Base-by-base conservation (phyloP, 148 eudicot species). In the Rhododendron griersonianum region DNA sequence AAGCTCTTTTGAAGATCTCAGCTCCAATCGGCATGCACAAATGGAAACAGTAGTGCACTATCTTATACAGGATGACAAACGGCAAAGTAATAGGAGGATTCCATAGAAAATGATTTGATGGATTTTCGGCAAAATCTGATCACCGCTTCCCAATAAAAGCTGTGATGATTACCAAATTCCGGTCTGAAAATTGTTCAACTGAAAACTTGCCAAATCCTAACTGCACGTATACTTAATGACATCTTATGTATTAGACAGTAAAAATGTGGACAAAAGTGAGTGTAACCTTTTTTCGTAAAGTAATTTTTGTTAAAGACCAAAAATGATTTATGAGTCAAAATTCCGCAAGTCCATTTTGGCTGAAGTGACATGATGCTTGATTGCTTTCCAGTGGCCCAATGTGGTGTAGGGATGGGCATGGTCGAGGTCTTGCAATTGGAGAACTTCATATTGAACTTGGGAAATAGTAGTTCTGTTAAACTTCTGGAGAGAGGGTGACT, bases 1-100 rank as follows among this genome's bases (percentile, higher is more conserved):
- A 87, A 18, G 99, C 98, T 80, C 90, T 95, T 88, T 92, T 94
- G 71, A 95, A 90, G 84, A 96, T 96, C 84, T 96, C 98, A 11
- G 99, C 99, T 92, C 99, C 99, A 79, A 96, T 87, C 99, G 95
- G 92, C 78, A 87, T 76, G 23, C 67, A 84, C 82, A 44, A 50
- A 30, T 59, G 33, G 15, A 81, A 16, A 30, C 25, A 39, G 21
- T 53, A 39, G 21, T 53, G 35, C 25, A 80, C 11, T 30, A 16
- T 30, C 30, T 28, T 81, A 81, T 16, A 55, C 18, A 30, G 67
- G 25, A 81, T 30, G 30, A 33, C 44, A 53, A 81, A 81, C 0
- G 37, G 5, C 10, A 23, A 16, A 59, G 33, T 81, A 18, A 59
- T 81, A 51, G 0, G 41, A 28, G 48, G n/a, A 75, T 69, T n/a